These are phyloP conservation scores for Didymella arachidicola DNA, from an alignment of 2,329 filamentous ascomycete species.

Conservation along the genomic window DNA sequence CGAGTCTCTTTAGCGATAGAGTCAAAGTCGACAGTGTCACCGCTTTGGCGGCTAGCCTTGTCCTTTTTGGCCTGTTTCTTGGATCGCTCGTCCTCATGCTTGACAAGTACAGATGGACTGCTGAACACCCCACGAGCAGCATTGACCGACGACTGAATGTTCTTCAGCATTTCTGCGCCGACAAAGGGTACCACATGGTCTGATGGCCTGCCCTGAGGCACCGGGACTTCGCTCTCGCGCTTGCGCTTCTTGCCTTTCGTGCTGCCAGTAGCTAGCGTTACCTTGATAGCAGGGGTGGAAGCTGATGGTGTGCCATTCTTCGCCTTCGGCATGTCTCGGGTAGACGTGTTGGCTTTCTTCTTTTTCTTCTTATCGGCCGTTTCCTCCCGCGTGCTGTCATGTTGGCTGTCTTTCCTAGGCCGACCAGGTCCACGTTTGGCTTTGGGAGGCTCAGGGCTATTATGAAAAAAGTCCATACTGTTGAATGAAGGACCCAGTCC, in stretches of 20 bases:
- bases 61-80: slow-evolving; percentile 9
- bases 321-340: neutral
- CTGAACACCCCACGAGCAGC: slow-evolving; percentile 21
- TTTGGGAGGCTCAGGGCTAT: slow-evolving; percentile 3
- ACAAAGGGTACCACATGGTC: slow-evolving; percentile 7
- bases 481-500: slow-evolving; percentile 29
- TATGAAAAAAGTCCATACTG: slow-evolving; percentile 31
- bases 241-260: slow-evolving; percentile 31
- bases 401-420: neutral
- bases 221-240: slow-evolving; percentile 14
- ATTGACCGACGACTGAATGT: slow-evolving; percentile 21
- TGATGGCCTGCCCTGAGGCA: neutral
- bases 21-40: slow-evolving; percentile 1
- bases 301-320: slow-evolving; percentile 1
- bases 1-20: slow-evolving; percentile 15
- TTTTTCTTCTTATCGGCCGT: slow-evolving; percentile 20
- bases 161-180: slow-evolving; percentile 16
- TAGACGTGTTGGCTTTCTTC: slow-evolving; percentile 11
- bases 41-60: slow-evolving; percentile 9
- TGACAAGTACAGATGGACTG: neutral
- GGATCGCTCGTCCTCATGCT: neutral
- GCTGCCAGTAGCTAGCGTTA: slow-evolving; percentile 13
- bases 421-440: neutral
- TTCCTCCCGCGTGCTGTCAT: neutral
- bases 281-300: slow-evolving; percentile 1